Evolutionary conservation across 2,329 filamentous ascomycete genomes (phyloP).

Genomic region (Coleophoma eucalyptorum): DNA sequence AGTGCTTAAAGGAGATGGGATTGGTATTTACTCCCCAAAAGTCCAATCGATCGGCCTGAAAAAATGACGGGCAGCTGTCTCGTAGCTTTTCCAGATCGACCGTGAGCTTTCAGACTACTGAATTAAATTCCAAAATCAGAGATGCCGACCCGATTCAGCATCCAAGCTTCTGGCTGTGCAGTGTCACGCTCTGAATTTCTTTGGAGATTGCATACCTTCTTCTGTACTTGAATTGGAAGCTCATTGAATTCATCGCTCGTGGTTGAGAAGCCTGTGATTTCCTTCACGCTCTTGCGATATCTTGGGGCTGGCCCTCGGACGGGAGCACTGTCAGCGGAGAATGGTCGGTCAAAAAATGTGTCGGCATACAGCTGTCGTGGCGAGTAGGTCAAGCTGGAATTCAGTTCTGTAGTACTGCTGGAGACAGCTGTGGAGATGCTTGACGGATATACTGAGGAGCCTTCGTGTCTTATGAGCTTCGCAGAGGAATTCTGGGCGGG

Average conservation of each 20-base stretch:
- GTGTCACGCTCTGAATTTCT: background rate
- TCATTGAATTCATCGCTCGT: conserved; percentile 46
- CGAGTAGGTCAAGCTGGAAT: background rate
- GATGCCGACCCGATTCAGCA: too few relatives aligned
- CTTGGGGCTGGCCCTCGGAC: background rate
- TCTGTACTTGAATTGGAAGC: conserved; percentile 43
- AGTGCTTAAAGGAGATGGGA: too few relatives aligned
- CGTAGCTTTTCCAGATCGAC: too few relatives aligned
- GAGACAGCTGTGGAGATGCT: background rate
- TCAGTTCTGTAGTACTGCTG: background rate
- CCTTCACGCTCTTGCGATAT: conserved; percentile 25
- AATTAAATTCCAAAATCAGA: too few relatives aligned
- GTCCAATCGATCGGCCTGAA: background rate
- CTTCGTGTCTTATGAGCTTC: too few relatives aligned
- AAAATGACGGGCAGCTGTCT: background rate
- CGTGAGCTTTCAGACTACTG: too few relatives aligned
- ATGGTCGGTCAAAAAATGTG: background rate
- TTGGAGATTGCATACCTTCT: conserved; percentile 39
- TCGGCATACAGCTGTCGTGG: background rate
- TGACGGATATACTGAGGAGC: background rate
- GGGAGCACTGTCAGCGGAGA: background rate
- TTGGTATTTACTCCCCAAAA: background rate
- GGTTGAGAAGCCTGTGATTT: conserved; percentile 24
- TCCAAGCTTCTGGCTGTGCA: too few relatives aligned
- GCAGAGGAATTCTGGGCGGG: too few relatives aligned